These are phyloP conservation scores for Hibiscus trionum DNA, from an alignment of 345 rosid species.

Conservation along the genomic window DNA sequence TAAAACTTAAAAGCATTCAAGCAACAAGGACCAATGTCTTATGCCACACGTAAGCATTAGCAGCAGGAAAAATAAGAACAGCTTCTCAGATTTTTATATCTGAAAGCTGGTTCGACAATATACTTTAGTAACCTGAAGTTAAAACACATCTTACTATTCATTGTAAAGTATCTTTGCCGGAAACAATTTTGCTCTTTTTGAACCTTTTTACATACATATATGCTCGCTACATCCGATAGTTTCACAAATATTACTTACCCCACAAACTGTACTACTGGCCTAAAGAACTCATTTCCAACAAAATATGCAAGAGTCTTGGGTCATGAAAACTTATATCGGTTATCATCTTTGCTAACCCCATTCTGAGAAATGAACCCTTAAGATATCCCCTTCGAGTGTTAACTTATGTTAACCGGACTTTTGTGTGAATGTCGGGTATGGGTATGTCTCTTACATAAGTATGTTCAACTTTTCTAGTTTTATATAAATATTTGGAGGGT, in stretches of 20 bases:
- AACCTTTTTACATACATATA: not conserved
- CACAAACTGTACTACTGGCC: not conserved
- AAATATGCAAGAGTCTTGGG: not conserved
- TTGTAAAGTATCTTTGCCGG: not conserved
- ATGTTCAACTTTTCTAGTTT: too few species aligned
- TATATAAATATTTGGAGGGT: too few species aligned
- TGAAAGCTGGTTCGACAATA: not conserved
- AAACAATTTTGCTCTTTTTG: not conserved
- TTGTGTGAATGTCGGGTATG: too few species aligned
- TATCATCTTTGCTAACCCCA: not conserved
- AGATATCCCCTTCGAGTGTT: too few species aligned
- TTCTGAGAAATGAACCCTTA: not conserved
- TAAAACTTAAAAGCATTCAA: not conserved
- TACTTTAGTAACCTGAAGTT: not conserved
- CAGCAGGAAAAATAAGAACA: not conserved
- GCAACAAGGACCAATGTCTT: not conserved
- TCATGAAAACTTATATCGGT: not conserved
- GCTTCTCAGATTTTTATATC: not conserved
- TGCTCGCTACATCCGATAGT: not conserved
- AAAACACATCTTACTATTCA: not conserved
- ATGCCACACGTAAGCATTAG: not conserved
- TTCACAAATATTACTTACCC: not conserved
- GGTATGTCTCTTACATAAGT: too few species aligned
- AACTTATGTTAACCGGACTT: too few species aligned
- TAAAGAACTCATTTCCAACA: not conserved